Conservation (phyloP, 495 filamentous ascomycete genomes). For the Lepraria neglecta region DNA sequence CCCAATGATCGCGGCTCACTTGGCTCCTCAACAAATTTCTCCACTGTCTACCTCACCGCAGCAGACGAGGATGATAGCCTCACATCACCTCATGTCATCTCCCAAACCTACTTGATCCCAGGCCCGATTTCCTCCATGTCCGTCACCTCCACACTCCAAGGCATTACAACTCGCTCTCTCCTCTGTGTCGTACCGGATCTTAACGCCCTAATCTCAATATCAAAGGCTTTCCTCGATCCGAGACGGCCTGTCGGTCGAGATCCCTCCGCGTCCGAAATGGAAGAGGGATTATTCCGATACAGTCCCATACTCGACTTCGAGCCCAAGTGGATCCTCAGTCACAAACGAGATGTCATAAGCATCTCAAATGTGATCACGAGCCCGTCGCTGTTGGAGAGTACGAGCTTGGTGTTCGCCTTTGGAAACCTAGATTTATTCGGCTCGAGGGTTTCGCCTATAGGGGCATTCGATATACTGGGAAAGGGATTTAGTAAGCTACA, state of each 20-base stretch:
- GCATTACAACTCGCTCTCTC: slow-evolving; percentile 79
- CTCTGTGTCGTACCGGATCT: slow-evolving; percentile 66
- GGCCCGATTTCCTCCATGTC: slow-evolving; percentile 69
- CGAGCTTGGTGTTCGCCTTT: slow-evolving; percentile 82
- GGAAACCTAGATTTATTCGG: slow-evolving; percentile 79
- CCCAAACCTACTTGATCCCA: slow-evolving; percentile 72
- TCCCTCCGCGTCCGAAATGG: slow-evolving; percentile 65
- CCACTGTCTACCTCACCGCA: slow-evolving; percentile 55
- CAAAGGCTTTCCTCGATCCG: slow-evolving; percentile 71
- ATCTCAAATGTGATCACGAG: slow-evolving; percentile 63
- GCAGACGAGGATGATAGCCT: slow-evolving; percentile 34
- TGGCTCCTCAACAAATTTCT: slow-evolving; percentile 58
- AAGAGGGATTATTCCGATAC: slow-evolving; percentile 80
- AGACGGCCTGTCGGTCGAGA: slow-evolving; percentile 84
- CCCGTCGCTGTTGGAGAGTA: slow-evolving; percentile 84
- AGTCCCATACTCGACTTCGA: slow-evolving; percentile 73
- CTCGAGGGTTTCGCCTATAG: slow-evolving; percentile 74
- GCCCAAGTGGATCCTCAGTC: slow-evolving; percentile 72
- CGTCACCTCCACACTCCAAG: slow-evolving; percentile 85
- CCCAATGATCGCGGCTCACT: slow-evolving; percentile 83
- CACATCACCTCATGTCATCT: slow-evolving; percentile 60
- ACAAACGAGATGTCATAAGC: slow-evolving; percentile 73
- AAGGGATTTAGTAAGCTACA: slow-evolving; percentile 88
- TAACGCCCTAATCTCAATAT: slow-evolving; percentile 71
- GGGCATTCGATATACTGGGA: slow-evolving; percentile 84